Evolutionary conservation across 2,329 filamentous ascomycete genomes (phyloP).

Genomic region (Pyricularia sp.): DNA sequence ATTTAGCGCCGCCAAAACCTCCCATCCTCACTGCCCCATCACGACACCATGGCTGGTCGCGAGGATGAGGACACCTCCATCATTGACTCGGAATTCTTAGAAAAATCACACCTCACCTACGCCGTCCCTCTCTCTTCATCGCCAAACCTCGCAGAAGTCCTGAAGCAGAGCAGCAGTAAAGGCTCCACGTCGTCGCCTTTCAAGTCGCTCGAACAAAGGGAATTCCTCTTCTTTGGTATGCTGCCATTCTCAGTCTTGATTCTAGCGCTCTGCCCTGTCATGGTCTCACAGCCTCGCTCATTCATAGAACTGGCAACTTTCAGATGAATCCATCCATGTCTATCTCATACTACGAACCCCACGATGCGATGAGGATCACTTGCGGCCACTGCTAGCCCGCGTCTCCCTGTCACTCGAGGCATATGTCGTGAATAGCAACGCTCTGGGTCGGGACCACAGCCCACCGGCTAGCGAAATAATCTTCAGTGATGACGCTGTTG

Average conservation of each 20-base stretch:
- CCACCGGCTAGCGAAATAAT: constrained; percentile 48
- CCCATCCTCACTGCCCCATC: not conserved
- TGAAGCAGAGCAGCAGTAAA: constrained; percentile 27
- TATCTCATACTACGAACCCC: constrained; percentile 61
- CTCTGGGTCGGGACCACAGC: constrained; percentile 33
- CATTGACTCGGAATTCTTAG: constrained; percentile 37
- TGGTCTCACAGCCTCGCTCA: constrained; percentile 33
- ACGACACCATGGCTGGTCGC: constrained; percentile 15
- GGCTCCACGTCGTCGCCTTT: constrained; percentile 36
- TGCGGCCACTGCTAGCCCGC: constrained; percentile 51
- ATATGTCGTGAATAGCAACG: constrained; percentile 50
- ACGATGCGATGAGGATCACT: constrained; percentile 42
- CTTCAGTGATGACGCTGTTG: constrained; percentile 39
- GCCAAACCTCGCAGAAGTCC: constrained; percentile 41
- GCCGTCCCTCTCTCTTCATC: constrained; percentile 49
- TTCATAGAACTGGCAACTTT: constrained; percentile 26
- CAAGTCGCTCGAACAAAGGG: constrained; percentile 50
- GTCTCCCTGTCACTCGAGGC: constrained; percentile 60
- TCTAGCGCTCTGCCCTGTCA: constrained; percentile 14
- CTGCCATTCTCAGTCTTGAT: constrained; percentile 8
- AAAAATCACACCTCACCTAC: constrained; percentile 50
- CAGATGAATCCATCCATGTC: constrained; percentile 66
- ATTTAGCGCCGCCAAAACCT: not conserved
- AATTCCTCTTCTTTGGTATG: constrained; percentile 65
- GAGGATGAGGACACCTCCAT: constrained; percentile 20